Evolutionary conservation across 768 basidiomycete species (phyloP), one percentile per base, ranked within the genome.

Genomic region (Myochromella boudieri): DNA sequence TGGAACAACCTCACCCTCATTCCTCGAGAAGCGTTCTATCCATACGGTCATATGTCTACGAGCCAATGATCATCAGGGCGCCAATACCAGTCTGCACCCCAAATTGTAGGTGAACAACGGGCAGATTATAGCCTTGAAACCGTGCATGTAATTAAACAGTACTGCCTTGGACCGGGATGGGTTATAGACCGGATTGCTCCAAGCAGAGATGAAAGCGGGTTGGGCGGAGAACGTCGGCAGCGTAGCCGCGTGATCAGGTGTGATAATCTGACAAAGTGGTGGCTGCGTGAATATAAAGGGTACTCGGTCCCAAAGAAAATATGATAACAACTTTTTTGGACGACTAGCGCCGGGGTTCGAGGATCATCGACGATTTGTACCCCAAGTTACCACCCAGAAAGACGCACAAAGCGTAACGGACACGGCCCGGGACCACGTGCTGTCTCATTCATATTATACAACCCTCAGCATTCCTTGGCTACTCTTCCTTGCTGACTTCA

Each of bases 381-480:
- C n/a, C n/a, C n/a, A n/a, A n/a, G n/a, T n/a, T n/a, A n/a, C n/a
- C n/a, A n/a, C n/a, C n/a, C n/a, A n/a, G n/a, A 49, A 37, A 44
- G 21, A 18, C 31, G 40, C 48, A 39, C 41, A 31, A 44, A 38
- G 49, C 34, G 21, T 34, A n/a, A 37, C 33, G 27, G 32, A 33
- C 46, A 15, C 53, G 56, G 53, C 32, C 51, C 56, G 56, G 55
- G 41, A 43, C 32, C 54, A 56, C 57, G 57, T 56, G 55, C 49
- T 32, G 49, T 37, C 52, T 48, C 31, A 52, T 48, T 45, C 26
- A 42, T 28, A 43, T 24, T 36, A 37, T 33, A 27, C 32, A 26
- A 28, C 31, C 26, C 34, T 31, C 22, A 44, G 37, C 44, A 28
- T 37, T 49, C 48, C 51, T n/a, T 46, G n/a, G 26, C 45, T 45